These are phyloP conservation scores for Thalassiosira mediterranea DNA, from an alignment of 352 stramenopile species.

Conservation along the genomic window DNA sequence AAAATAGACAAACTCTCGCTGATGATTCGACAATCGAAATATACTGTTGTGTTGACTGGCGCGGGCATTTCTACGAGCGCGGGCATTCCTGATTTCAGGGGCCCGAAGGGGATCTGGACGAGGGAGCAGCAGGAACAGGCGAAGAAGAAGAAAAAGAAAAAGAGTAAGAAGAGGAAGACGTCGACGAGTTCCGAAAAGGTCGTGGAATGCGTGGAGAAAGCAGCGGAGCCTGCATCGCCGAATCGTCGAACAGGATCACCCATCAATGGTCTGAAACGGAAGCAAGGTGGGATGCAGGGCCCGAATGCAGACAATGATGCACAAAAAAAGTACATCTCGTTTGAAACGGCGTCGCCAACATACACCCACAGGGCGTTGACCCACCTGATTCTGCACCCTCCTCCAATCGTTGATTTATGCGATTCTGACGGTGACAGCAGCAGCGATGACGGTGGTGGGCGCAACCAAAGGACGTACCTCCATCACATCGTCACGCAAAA, in stretches of 20 bases:
- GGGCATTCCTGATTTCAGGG: constrained; percentile 83
- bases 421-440: constrained; percentile 11
- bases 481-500: constrained; percentile 82
- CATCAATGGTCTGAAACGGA: constrained; percentile 3
- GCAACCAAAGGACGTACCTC: constrained; percentile 21
- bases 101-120: constrained; percentile 82
- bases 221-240: not conserved
- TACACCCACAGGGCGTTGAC: constrained; percentile 76
- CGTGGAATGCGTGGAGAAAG: constrained; percentile 1
- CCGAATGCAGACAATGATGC: too few species aligned
- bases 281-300: constrained; percentile 1
- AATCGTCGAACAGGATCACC: not conserved
- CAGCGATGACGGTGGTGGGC: constrained; percentile 7
- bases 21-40: constrained; percentile 57
- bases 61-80: constrained; percentile 80
- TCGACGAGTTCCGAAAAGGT: constrained; percentile 8
- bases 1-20: constrained; percentile 70
- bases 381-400: constrained; percentile 48
- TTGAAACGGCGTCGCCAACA: constrained; percentile 67
- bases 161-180: constrained; percentile 31
- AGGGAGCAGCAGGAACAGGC: constrained; percentile 61
- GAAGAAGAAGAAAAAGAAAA: constrained; percentile 44
- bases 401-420: too few species aligned
- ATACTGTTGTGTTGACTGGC: constrained; percentile 81
- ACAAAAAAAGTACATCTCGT: constrained; percentile 35